Conservation (phyloP, 352 stramenopile genomes). For the Thalassiosira exigua region DNA sequence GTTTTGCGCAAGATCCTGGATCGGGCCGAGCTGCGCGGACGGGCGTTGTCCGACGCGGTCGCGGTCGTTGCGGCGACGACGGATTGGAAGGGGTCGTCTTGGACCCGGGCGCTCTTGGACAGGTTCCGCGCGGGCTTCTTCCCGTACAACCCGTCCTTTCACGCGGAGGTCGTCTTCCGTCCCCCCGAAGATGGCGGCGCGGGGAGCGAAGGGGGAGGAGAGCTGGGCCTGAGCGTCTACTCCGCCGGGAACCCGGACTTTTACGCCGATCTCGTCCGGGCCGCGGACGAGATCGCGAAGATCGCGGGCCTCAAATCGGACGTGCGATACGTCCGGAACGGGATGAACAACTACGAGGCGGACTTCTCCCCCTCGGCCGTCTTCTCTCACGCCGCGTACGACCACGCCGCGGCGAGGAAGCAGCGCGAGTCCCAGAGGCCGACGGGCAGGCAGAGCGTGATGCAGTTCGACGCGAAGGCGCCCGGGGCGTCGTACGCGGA, state of each 20-base stretch:
- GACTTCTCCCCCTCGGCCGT: constrained; percentile 20
- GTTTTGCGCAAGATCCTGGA: constrained; percentile 44
- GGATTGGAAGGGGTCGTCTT: constrained; percentile 15
- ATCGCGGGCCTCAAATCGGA: not conserved
- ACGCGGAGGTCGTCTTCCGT: constrained; percentile 23
- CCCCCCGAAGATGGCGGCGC: too few relatives aligned
- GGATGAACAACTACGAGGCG: constrained; percentile 6
- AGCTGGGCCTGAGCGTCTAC: not conserved
- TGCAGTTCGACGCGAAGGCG: constrained; percentile 28
- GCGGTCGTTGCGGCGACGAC: constrained; percentile 1
- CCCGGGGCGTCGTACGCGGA: not conserved
- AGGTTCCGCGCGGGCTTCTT: constrained; percentile 31
- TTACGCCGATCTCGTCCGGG: not conserved
- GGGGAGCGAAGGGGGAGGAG: not conserved
- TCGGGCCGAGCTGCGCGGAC: not conserved
- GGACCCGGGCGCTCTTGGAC: constrained; percentile 47
- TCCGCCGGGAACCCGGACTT: not conserved
- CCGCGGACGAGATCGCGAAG: not conserved
- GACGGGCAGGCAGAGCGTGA: constrained; percentile 33
- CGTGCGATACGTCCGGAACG: not conserved
- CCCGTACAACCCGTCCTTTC: constrained; percentile 34
- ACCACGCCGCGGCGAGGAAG: constrained; percentile 19
- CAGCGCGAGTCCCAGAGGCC: constrained; percentile 48
- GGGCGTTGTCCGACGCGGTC: not conserved
- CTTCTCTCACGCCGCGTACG: constrained; percentile 33